phyloP scores from a whole-genome alignment of 1,284 basidiomycete species.

The Tetrapyrgos nigripes region DNA sequence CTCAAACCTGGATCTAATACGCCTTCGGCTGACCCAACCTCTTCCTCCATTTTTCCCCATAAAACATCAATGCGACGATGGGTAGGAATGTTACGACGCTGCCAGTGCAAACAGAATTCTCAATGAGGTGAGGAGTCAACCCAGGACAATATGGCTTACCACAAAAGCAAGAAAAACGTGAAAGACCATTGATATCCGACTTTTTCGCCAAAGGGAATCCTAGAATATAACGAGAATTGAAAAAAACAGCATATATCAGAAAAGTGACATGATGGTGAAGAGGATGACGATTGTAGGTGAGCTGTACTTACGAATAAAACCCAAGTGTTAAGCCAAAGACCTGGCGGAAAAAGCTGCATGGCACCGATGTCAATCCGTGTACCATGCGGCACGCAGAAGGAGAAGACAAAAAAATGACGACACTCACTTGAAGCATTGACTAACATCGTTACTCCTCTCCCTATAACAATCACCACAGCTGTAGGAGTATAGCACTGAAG shows the following conservation, averaged over 20 bases:
- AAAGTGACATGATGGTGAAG: too few species aligned
- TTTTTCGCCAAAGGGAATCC: slow-evolving; percentile 37
- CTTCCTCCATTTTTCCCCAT: slow-evolving; percentile 29
- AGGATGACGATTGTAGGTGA: too few species aligned
- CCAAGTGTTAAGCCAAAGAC: slow-evolving; percentile 35
- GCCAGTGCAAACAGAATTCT: background rate
- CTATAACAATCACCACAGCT: slow-evolving; percentile 43
- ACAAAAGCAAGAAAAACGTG: slow-evolving; percentile 34
- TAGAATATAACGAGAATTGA: slow-evolving; percentile 8
- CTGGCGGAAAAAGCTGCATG: slow-evolving; percentile 33
- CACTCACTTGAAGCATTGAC: slow-evolving; percentile 39
- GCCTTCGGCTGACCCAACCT: background rate
- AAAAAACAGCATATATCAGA: background rate
- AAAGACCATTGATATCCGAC: slow-evolving; percentile 41
- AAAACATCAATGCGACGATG: slow-evolving; percentile 29
- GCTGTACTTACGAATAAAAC: slow-evolving; percentile 35
- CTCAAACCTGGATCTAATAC: background rate
- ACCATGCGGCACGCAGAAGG: background rate
- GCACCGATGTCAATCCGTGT: too few species aligned
- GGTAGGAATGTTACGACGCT: slow-evolving; percentile 34
- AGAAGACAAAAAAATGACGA: background rate
- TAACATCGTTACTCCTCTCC: slow-evolving; percentile 37
- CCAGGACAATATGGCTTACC: slow-evolving; percentile 22
- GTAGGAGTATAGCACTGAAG: slow-evolving; percentile 40
- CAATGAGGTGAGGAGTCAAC: background rate